These are phyloP conservation scores for Alternaria infectoria DNA, from an alignment of 2,329 filamentous ascomycete genomes.

Conservation along the genomic window DNA sequence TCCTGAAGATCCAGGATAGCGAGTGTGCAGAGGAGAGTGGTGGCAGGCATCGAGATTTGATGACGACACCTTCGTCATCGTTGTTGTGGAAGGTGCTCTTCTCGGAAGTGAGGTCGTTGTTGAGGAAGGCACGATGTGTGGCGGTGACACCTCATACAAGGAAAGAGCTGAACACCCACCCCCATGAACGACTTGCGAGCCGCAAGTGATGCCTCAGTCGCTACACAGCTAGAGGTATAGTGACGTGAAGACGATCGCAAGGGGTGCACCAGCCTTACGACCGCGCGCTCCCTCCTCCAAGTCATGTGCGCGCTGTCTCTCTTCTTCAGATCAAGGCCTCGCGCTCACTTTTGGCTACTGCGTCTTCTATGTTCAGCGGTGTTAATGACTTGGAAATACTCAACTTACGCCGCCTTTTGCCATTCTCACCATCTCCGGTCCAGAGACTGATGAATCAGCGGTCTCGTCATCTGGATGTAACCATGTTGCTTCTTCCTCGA, in stretches of 20 bases:
- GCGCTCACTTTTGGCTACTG: background rate
- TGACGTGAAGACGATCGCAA: background rate
- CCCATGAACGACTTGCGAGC: background rate
- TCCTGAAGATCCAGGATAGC: too few relatives aligned
- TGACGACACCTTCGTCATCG: too few relatives aligned
- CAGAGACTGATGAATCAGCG: background rate
- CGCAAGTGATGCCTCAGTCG: background rate
- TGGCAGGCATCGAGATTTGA: too few relatives aligned
- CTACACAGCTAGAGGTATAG: background rate
- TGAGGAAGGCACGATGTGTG: too few relatives aligned
- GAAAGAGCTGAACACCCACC: too few relatives aligned
- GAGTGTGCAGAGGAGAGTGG: too few relatives aligned
- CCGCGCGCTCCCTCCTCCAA: background rate
- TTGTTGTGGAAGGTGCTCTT: too few relatives aligned
- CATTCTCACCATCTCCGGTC: background rate
- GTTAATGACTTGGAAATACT: background rate
- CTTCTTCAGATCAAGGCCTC: background rate
- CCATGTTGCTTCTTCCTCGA: background rate
- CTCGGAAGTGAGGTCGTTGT: too few relatives aligned
- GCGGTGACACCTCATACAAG: too few relatives aligned
- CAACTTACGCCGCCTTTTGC: background rate
- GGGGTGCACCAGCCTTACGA: background rate
- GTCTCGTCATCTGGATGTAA: background rate
- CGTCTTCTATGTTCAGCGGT: background rate
- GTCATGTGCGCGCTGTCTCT: background rate